Base-by-base conservation (phyloP, 1,139 yeast species). In the Torulaspora globosa region DNA sequence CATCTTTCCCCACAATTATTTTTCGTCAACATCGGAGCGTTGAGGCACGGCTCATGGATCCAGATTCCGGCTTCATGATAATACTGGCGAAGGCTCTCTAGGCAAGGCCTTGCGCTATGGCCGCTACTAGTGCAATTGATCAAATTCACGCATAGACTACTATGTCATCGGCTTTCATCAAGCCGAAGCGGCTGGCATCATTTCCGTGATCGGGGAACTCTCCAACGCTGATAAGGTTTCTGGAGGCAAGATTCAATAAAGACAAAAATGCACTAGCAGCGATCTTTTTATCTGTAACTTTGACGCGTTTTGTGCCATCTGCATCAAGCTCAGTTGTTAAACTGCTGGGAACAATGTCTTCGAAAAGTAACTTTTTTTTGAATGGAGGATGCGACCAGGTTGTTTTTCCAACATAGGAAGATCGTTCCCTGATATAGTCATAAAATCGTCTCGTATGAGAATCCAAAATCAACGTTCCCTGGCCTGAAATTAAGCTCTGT, bases 231-330 rank as follows among this genome's bases (percentile, higher is more conserved):
- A 42, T 32, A 32, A 47, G n/a, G 21, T 54, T 59, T 41, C 54
- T 56, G 3, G 65, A 51, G 0, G 66, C 65, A n/a, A 63, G 46
- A 27, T 54, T 57, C 18, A 63, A 44, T 24, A 63, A 21, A 2
- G 65, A 58, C 12, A 63, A 42, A 41, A 63, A 63, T 0, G 66
- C 67, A 31, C 57, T 60, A 10, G 66, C 62, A 5, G 65, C 67
- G 6, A 62, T 52, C 27, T 50, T 50, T 40, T 53, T 60, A 28
- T 54, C 53, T 15, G 59, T 41, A n/a, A 41, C 31, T 28, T 31
- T 21, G 12, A 16, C 14, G 19, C 6, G n/a, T 6, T 7, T 23
- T 30, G 28, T 19, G 29, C 11, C 18, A 16, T 31, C 34, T 1
- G 34, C 12, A 15, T 11, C 21, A 7, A 5, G 21, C 14, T 31